phyloP scores from a whole-genome alignment of 2,329 filamentous ascomycete species.

The Plectosphaerella plurivora region DNA sequence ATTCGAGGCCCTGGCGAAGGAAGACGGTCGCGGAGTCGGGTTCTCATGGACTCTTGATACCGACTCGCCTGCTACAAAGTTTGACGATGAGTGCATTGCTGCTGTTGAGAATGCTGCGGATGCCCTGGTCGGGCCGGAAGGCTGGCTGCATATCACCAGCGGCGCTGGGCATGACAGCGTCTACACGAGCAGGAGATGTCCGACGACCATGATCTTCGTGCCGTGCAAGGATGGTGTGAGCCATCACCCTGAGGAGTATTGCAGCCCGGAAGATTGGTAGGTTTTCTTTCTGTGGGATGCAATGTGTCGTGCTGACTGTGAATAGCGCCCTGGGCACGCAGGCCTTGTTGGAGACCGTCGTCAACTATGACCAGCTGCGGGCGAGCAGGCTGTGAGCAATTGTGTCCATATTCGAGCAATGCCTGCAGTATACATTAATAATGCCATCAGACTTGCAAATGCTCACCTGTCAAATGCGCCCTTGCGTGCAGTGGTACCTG shows the following conservation, averaged over 20 bases:
- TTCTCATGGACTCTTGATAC: conserved; percentile 60
- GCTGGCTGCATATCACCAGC: conserved; percentile 30
- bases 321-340: conserved; percentile 13
- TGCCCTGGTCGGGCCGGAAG: conserved; percentile 46
- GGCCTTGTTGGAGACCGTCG: conserved; percentile 14
- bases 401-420: neutral
- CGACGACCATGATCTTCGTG: conserved; percentile 65
- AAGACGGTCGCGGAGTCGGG: conserved; percentile 27
- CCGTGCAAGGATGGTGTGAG: conserved; percentile 59
- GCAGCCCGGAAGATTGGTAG: conserved; percentile 51
- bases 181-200: conserved; percentile 53
- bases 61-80: conserved; percentile 56
- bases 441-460: neutral
- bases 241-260: conserved; percentile 61
- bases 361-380: conserved; percentile 11
- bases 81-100: conserved; percentile 62
- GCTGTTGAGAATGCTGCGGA: conserved; percentile 58
- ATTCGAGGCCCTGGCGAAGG: conserved; percentile 16
- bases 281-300: neutral
- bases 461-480: neutral
- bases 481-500: neutral
- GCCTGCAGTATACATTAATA: neutral
- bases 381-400: neutral
- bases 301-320: conserved; percentile 12
- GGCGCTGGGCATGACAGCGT: conserved; percentile 48